Conservation (phyloP, 2,329 filamentous ascomycete genomes). For the Proliferodiscus dingleyae region DNA sequence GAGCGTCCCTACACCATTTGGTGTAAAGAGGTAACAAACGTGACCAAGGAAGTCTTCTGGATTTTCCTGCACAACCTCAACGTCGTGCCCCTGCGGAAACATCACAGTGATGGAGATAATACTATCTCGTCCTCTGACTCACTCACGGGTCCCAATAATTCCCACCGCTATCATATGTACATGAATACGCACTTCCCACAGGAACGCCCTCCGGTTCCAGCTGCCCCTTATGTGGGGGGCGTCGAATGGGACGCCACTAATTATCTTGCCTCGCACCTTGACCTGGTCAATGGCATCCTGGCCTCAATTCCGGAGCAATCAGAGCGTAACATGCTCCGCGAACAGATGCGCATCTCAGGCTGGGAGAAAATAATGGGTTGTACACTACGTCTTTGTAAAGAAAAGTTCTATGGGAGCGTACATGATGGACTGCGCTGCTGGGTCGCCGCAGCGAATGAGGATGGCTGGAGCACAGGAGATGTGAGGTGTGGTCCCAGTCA, state of each 20-base stretch:
- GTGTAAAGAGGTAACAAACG: conserved; percentile 87
- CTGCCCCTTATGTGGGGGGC: conserved; percentile 91
- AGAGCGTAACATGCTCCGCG: conserved; percentile 74
- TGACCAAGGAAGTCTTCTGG: conserved; percentile 98
- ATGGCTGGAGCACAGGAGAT: conserved; percentile 79
- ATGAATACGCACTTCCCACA: conserved; percentile 74
- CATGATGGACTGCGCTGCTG: conserved; percentile 86
- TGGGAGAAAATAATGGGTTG: conserved; percentile 87
- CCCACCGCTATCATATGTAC: conserved; percentile 49
- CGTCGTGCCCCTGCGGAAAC: conserved; percentile 61
- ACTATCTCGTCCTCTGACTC: conserved; percentile 18
- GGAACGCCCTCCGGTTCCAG: conserved; percentile 83
- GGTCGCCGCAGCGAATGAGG: conserved; percentile 81
- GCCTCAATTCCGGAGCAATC: conserved; percentile 67
- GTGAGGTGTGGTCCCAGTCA: conserved; percentile 68
- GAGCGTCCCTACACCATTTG: conserved; percentile 87
- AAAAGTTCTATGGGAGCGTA: conserved; percentile 92
- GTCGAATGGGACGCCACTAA: conserved; percentile 99
- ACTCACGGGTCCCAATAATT: conserved; percentile 30
- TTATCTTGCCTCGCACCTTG: conserved; percentile 87
- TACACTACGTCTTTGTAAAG: conserved; percentile 85
- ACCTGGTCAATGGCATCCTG: conserved; percentile 85
- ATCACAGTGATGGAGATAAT: conserved; percentile 31
- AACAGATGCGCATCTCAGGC: conserved; percentile 73
- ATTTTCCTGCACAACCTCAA: conserved; percentile 96